Evolutionary conservation across 2,329 filamentous ascomycete genomes (phyloP), one percentile per base, ranked within the genome.

Genomic region (Thermoascus crustaceus): DNA sequence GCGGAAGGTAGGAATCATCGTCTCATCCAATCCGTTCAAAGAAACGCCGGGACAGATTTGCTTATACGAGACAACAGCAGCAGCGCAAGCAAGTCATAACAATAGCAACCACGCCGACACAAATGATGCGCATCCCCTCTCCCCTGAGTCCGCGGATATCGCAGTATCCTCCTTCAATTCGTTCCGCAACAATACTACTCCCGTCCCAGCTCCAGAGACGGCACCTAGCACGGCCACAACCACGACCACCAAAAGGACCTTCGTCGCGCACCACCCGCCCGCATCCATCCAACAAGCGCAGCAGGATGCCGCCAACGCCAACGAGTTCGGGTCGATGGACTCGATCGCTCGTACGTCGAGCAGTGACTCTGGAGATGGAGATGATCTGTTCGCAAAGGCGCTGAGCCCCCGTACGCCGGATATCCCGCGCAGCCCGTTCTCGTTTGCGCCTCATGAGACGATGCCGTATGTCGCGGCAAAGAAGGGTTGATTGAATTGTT

Each of bases 321-420:
- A 42, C 6, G 42, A 49, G 1, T 49, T 58, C 33, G 36, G 55
- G n/a, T 57, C 52, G 14, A 53, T 57, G 43, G 52, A 49, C 19
- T 48, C 54, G 1, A 39, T 60, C n/a, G 46, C 55, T 11, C 52
- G 40, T 56, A 64, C 39, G 23, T 46, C 39, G 32, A 58, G 41
- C 57, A 42, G 48, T 4, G 76, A 80, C 25, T 74, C 72, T 1
- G 82, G 86, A 46, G 86, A 94, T 1, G 82, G 86, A 46, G 86
- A 94, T 39, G 88, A 84, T 25, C 69, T 94, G 2, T 95, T 95
- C 54, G 87, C 86, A 0, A 72, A 94, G 34, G 86, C 85, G 1
- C 77, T 94, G 64, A 89, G 84, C 51, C 87, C 87, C 1, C 72
- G 87, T 33, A 88, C 84, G 50, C 87, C 87, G 0, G 86, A 93